Percentiles rank a stretch among this genome's conserved stretches.
Conservation (phyloP, 257 asterid species). For the Solanum medicagineum region DNA sequence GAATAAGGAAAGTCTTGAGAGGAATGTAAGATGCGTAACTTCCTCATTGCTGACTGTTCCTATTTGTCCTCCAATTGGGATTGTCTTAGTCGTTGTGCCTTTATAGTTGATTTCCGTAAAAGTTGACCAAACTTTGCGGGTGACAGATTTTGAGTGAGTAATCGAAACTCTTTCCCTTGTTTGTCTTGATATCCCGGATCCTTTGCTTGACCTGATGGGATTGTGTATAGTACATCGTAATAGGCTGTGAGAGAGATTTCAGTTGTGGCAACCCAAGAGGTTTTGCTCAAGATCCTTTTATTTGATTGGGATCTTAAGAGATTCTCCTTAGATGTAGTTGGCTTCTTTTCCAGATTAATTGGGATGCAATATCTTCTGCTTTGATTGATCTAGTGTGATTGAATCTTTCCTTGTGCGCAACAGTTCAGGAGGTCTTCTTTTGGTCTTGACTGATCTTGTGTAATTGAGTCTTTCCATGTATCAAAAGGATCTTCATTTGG, state of each 20-base stretch:
- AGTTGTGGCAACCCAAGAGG: neutral
- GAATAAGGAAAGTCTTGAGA: neutral
- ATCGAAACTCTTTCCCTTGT: neutral
- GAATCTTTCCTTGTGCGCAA: neutral
- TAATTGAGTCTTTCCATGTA: neutral
- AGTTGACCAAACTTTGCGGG: neutral
- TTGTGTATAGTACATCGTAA: neutral
- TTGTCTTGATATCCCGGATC: neutral
- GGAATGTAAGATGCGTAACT: neutral
- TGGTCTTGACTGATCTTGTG: neutral
- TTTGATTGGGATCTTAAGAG: neutral
- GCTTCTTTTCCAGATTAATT: neutral
- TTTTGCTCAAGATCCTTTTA: neutral
- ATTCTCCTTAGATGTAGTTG: neutral
- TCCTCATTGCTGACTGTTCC: neutral
- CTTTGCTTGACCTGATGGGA: neutral
- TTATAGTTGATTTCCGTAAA: neutral
- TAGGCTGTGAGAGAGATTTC: neutral
- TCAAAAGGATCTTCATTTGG: neutral
- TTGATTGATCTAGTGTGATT: neutral
- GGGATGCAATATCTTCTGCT: neutral
- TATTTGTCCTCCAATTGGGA: neutral
- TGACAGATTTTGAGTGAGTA: neutral
- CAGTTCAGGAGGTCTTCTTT: neutral
- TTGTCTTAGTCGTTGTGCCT: neutral